Conservation (phyloP, 441 rosid genomes). For the Gossypium gossypioides region DNA sequence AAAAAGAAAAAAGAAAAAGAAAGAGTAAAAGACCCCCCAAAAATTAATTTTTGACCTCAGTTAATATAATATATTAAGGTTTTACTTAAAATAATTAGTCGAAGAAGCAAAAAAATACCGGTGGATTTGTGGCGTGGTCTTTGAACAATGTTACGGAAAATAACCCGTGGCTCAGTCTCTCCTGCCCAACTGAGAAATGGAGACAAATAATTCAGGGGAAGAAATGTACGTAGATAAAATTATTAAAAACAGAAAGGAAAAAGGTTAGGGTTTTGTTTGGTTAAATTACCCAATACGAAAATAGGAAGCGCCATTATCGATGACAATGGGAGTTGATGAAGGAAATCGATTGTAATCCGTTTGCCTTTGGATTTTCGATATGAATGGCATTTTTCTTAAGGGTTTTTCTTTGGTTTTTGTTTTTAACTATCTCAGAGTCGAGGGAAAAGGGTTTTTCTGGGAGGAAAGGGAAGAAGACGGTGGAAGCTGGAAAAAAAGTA, state of each 20-base stretch:
- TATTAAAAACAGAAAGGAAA: background rate
- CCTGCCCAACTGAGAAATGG: slow-evolving; percentile 70
- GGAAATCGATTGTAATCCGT: slow-evolving; percentile 59
- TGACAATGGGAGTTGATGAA: slow-evolving; percentile 67
- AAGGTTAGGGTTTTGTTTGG: slow-evolving; percentile 25
- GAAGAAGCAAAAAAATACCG: slow-evolving; percentile 28
- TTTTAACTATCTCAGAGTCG: background rate
- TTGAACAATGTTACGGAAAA: slow-evolving; percentile 90
- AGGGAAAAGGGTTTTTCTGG: background rate
- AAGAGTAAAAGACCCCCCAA: background rate
- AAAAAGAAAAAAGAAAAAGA: background rate
- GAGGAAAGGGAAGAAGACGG: background rate
- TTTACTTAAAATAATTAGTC: background rate
- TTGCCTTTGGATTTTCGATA: slow-evolving; percentile 50
- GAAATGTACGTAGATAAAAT: background rate
- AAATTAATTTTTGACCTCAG: background rate
- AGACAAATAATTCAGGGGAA: background rate
- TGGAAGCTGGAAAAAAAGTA: background rate
- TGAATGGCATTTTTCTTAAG: slow-evolving; percentile 40
- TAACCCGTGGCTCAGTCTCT: slow-evolving; percentile 76
- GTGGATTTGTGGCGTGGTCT: slow-evolving; percentile 88
- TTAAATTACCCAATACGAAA: slow-evolving; percentile 75
- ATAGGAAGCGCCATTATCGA: slow-evolving; percentile 91
- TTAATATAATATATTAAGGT: background rate
- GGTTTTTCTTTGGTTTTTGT: background rate